Evolutionary conservation across 2,329 filamentous ascomycete species (phyloP).

Genomic region (Periconia macrospinosa): DNA sequence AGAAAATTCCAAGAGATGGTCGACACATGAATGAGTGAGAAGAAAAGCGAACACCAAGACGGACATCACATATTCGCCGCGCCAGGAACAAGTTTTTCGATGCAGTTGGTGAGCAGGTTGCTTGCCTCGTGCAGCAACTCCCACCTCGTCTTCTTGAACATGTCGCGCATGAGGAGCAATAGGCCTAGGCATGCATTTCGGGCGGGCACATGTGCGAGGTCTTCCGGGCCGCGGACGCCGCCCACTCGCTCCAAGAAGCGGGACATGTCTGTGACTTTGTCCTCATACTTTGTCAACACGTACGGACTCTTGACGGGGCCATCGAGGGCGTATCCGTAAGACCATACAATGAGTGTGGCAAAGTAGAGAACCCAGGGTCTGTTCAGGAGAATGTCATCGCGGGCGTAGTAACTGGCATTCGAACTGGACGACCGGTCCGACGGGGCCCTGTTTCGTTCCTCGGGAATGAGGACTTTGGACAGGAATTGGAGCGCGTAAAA

Average conservation of each 20-base stretch:
- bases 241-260: conserved; percentile 74
- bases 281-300: conserved; percentile 61
- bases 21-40: neutral
- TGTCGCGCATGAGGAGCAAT: conserved; percentile 77
- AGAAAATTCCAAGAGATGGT: neutral
- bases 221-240: conserved; percentile 72
- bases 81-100: conserved; percentile 58
- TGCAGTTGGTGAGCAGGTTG: conserved; percentile 77
- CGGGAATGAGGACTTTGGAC: conserved; percentile 75
- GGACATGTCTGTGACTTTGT: conserved; percentile 77
- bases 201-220: conserved; percentile 71
- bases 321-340: conserved; percentile 88
- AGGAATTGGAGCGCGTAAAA: conserved; percentile 92
- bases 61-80: conserved; percentile 15
- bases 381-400: conserved; percentile 87
- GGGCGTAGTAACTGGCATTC: conserved; percentile 68
- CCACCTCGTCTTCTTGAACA: conserved; percentile 84
- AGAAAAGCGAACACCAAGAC: neutral
- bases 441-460: conserved; percentile 45
- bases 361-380: conserved; percentile 96
- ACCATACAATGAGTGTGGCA: conserved; percentile 89
- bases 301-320: conserved; percentile 65
- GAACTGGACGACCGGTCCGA: conserved; percentile 28
- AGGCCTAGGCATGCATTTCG: conserved; percentile 83
- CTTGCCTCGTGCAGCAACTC: conserved; percentile 88